A percentile compares a stretch with the other conserved stretches of the same genome.
Conservation (phyloP, 768 basidiomycete species). For the Mycena galopus region DNA sequence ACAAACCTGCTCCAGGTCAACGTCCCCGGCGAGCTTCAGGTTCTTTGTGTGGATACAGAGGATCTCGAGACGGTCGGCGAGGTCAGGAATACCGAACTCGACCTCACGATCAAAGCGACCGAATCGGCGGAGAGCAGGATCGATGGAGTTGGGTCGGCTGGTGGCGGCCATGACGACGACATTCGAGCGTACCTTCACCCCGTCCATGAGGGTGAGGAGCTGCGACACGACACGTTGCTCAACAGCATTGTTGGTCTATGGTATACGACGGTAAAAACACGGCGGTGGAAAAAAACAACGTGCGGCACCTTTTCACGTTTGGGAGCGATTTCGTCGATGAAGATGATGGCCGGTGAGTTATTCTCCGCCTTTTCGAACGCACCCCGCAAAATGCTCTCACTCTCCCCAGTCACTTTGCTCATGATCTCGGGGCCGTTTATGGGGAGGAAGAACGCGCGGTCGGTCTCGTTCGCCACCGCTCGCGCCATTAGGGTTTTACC, state of each 20-base stretch:
- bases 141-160: conserved; percentile 99
- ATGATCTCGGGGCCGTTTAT: too few relatives aligned
- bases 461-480: conserved; percentile 84
- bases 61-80: too few relatives aligned
- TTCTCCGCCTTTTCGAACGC: conserved; percentile 98
- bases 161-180: conserved; percentile 99
- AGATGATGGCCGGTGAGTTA: conserved; percentile 99
- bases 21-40: too few relatives aligned
- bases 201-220: conserved; percentile 60
- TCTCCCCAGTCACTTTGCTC: too few relatives aligned
- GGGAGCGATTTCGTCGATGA: conserved; percentile 99
- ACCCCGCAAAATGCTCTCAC: too few relatives aligned
- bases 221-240: conserved; percentile 99
- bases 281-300: not conserved
- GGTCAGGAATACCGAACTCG: conserved; percentile 97
- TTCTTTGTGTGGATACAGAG: too few relatives aligned
- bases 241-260: conserved; percentile 97
- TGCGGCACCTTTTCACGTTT: conserved; percentile 95
- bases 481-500: conserved; percentile 99
- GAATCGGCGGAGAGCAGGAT: conserved; percentile 97
- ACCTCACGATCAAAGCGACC: conserved; percentile 99
- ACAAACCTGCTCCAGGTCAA: too few relatives aligned
- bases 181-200: conserved; percentile 97
- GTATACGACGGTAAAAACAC: conserved; percentile 1
- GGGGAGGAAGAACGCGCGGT: too few relatives aligned